Evolutionary conservation across 768 basidiomycete genomes (phyloP).

Genomic region (Pholiota conissans): DNA sequence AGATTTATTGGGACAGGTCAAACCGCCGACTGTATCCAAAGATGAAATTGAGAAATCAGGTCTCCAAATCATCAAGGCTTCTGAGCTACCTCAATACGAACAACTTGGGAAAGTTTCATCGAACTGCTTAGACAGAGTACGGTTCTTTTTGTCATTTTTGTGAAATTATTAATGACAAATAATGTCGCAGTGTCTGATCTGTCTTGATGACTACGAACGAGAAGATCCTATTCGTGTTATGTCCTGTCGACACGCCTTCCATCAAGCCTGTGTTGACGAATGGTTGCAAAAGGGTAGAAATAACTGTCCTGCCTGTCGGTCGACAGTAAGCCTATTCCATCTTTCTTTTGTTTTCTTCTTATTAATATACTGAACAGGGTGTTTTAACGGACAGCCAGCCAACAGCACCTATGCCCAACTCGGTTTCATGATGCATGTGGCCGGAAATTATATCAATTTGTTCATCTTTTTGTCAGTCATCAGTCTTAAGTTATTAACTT

Average conservation of each 20-base stretch:
- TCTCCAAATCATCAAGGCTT: slow-evolving; percentile 69
- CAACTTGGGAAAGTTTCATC: slow-evolving; percentile 62
- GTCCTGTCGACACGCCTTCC: slow-evolving; percentile 87
- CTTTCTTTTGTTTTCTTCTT: not conserved
- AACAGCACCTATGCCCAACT: slow-evolving; percentile 6
- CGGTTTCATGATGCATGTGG: slow-evolving; percentile 7
- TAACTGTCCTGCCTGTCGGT: slow-evolving; percentile 90
- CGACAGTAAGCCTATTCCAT: slow-evolving; percentile 47
- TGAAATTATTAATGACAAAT: not conserved
- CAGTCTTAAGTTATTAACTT: slow-evolving; percentile 1
- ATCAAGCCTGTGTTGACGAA: slow-evolving; percentile 82
- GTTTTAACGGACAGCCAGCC: slow-evolving; percentile 27
- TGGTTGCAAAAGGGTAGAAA: slow-evolving; percentile 88
- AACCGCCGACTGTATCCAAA: slow-evolving; percentile 78
- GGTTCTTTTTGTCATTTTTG: slow-evolving; percentile 24
- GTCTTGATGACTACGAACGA: slow-evolving; percentile 79
- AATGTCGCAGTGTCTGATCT: slow-evolving; percentile 69
- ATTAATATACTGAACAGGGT: slow-evolving; percentile 23
- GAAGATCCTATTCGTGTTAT: slow-evolving; percentile 83
- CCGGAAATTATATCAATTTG: slow-evolving; percentile 2
- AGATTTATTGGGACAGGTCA: slow-evolving; percentile 79
- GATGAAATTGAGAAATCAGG: slow-evolving; percentile 87
- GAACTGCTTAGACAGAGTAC: slow-evolving; percentile 80
- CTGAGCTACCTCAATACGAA: slow-evolving; percentile 53
- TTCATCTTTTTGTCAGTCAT: not conserved